Conservation (phyloP, 1,284 basidiomycete species). For the Melampsora larici-populina region DNA sequence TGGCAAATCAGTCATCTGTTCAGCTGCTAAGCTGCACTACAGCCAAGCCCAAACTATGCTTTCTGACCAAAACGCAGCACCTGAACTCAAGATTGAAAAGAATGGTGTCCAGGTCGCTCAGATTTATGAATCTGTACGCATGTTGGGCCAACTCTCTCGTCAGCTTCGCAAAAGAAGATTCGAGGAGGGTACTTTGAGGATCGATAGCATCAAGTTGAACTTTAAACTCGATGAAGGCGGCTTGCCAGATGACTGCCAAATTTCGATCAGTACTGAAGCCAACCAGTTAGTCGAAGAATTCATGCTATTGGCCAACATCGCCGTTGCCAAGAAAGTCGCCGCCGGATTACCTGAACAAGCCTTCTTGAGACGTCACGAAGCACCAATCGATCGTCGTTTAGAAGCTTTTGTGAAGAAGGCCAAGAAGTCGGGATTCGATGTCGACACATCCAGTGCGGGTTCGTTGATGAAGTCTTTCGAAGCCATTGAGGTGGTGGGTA, state of each 20-base stretch:
- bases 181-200: conserved; percentile 73
- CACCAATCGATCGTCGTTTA: conserved; percentile 81
- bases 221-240: conserved; percentile 80
- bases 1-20: conserved; percentile 89
- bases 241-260: conserved; percentile 73
- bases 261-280: conserved; percentile 67
- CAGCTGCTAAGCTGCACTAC: conserved; percentile 68
- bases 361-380: conserved; percentile 86
- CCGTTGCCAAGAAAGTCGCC: conserved; percentile 87
- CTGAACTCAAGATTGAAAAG: conserved; percentile 25
- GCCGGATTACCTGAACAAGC: conserved; percentile 91
- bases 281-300: conserved; percentile 89
- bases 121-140: conserved; percentile 16
- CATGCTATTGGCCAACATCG: conserved; percentile 86
- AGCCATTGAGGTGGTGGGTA: conserved; percentile 65
- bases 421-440: conserved; percentile 72
- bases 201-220: conserved; percentile 68
- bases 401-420: conserved; percentile 75
- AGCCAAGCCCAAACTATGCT: conserved; percentile 79
- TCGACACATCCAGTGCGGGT: conserved; percentile 76
- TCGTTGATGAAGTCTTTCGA: conserved; percentile 79
- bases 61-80: conserved; percentile 57
- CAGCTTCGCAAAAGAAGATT: conserved; percentile 72
- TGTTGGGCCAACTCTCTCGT: conserved; percentile 61
- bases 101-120: conserved; percentile 11